phyloP scores from a whole-genome alignment of 129 eudicot species.

The Artemisia tridentata region DNA sequence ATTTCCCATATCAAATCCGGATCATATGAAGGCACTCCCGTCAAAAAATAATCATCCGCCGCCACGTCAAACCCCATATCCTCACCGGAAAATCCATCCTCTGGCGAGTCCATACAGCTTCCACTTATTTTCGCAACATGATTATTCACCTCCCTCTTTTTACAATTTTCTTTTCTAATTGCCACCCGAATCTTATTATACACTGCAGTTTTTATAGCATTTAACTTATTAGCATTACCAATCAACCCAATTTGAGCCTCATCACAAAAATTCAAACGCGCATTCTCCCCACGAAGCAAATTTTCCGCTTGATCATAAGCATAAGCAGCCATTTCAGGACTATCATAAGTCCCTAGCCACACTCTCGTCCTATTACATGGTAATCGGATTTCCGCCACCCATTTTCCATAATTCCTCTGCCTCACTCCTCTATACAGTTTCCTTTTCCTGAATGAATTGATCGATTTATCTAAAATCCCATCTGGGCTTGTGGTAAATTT shows the following conservation, averaged over 20 bases:
- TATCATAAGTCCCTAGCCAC: constrained; percentile 83
- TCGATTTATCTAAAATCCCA: constrained; percentile 6
- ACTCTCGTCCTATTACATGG: constrained; percentile 81
- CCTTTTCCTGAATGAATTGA: not conserved
- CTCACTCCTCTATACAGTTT: too few relatives aligned
- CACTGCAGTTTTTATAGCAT: constrained; percentile 49
- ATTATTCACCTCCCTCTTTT: constrained; percentile 15
- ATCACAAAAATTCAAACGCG: constrained; percentile 64
- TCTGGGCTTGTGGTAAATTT: not conserved
- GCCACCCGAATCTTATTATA: constrained; percentile 65
- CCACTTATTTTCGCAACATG: not conserved
- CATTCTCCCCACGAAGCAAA: constrained; percentile 77
- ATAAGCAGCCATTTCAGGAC: constrained; percentile 78
- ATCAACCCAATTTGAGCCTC: constrained; percentile 41
- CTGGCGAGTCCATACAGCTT: constrained; percentile 18
- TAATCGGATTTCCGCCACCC: constrained; percentile 87
- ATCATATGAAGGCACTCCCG: constrained; percentile 65
- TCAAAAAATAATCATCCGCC: constrained; percentile 49
- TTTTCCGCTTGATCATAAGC: constrained; percentile 83
- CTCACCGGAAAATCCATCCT: constrained; percentile 37
- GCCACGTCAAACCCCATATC: constrained; percentile 17
- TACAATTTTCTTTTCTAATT: constrained; percentile 45
- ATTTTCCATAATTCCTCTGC: constrained; percentile 15
- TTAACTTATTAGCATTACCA: constrained; percentile 44
- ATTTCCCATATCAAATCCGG: constrained; percentile 74